A percentile compares a stretch with the other conserved stretches of the same genome.
These are phyloP conservation scores for Jatropha podagrica DNA, from an alignment of 441 rosid species.

Conservation along the genomic window DNA sequence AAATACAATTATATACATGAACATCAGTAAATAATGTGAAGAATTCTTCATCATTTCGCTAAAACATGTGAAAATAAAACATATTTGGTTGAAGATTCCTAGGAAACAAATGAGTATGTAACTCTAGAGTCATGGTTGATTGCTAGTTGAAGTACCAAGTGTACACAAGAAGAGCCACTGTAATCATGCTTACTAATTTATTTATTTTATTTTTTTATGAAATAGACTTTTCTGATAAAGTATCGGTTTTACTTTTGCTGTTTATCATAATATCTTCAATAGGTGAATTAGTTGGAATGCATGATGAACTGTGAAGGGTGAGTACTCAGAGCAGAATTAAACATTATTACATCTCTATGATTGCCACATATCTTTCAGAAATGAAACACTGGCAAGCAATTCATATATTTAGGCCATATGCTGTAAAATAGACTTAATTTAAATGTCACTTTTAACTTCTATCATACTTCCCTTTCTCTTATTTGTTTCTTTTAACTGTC, in stretches of 20 bases:
- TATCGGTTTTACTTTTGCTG: not conserved
- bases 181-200: not conserved
- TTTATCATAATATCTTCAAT: conserved; percentile 18
- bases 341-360: conserved; percentile 1
- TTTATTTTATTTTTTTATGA: not conserved
- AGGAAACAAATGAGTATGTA: not conserved
- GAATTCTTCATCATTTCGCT: not conserved
- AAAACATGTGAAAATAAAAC: not conserved
- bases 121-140: not conserved
- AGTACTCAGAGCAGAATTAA: conserved; percentile 11
- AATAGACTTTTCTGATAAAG: not conserved
- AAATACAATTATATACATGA: not conserved
- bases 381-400: not conserved
- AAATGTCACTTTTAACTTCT: not conserved
- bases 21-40: not conserved
- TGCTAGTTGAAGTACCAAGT: not conserved
- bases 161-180: not conserved
- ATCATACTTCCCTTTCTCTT: not conserved
- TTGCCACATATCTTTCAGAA: not conserved
- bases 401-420: conserved; percentile 7
- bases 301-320: conserved; percentile 49
- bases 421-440: conserved; percentile 5
- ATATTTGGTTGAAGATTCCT: not conserved
- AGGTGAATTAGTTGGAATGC: conserved; percentile 33
- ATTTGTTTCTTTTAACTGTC: not conserved